These are phyloP conservation scores for Cystofilobasidium ferigula DNA, from an alignment of 768 basidiomycete genomes.

Conservation along the genomic window DNA sequence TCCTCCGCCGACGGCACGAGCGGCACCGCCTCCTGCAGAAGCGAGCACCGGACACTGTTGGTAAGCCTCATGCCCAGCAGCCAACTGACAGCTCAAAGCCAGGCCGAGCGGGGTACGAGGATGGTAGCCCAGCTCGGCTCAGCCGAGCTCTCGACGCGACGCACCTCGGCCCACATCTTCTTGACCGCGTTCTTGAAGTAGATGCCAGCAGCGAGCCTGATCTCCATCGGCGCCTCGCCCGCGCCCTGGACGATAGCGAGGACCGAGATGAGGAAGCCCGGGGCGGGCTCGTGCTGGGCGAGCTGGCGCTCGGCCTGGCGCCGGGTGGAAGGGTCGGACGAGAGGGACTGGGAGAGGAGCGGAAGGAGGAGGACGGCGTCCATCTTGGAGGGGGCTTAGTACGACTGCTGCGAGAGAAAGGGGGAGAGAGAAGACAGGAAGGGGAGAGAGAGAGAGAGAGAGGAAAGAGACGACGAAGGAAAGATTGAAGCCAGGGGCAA, in stretches of 20 bases:
- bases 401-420: no score
- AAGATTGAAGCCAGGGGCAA: neutral
- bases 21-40: conserved; percentile 11
- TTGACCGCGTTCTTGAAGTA: conserved; percentile 88
- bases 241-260: conserved; percentile 64
- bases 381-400: neutral
- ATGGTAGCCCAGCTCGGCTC: no score
- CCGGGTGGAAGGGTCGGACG: conserved; percentile 56
- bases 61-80: neutral
- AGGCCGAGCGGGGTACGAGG: no score
- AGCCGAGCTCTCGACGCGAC: no score
- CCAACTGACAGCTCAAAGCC: neutral
- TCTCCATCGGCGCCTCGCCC: conserved; percentile 50
- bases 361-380: conserved; percentile 26
- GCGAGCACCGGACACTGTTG: neutral
- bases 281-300: conserved; percentile 53
- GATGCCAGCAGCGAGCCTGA: conserved; percentile 72
- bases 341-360: conserved; percentile 53
- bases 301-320: conserved; percentile 76
- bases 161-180: conserved; percentile 75
- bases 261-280: conserved; percentile 67
- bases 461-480: neutral
- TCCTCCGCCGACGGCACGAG: conserved; percentile 42
- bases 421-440: neutral
- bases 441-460: neutral